These are phyloP conservation scores for Salinomyces thailandicus DNA, from an alignment of 2,329 filamentous ascomycete species.

Conservation along the genomic window DNA sequence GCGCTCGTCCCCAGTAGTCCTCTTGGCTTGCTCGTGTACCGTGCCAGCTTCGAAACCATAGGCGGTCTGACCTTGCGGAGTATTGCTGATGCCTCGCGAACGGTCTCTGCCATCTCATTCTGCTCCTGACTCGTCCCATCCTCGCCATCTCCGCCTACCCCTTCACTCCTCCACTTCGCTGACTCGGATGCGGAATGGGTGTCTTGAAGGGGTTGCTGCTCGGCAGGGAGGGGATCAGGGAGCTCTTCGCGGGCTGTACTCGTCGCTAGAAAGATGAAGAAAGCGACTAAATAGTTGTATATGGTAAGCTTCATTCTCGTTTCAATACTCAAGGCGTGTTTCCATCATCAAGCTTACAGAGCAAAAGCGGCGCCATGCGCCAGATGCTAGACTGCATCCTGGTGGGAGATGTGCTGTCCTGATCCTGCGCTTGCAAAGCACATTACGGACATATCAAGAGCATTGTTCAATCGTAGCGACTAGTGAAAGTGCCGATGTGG, in stretches of 20 bases:
- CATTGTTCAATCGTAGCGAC: too few species aligned
- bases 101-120: constrained; percentile 6
- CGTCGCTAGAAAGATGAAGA: constrained; percentile 13
- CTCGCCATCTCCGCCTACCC: constrained; percentile 3
- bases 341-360: constrained; percentile 11
- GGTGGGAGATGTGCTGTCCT: neutral
- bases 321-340: too few species aligned
- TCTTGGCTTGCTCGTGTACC: constrained; percentile 39
- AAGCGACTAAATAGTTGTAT: too few species aligned
- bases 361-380: constrained; percentile 15
- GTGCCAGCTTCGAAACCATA: constrained; percentile 30
- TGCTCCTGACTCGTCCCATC: constrained; percentile 1
- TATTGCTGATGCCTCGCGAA: constrained; percentile 29
- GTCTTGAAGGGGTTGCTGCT: constrained; percentile 8
- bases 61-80: constrained; percentile 34
- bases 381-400: constrained; percentile 12
- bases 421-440: too few species aligned
- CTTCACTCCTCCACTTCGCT: constrained; percentile 5
- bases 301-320: too few species aligned
- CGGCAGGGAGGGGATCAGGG: constrained; percentile 3
- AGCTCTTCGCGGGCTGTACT: constrained; percentile 7
- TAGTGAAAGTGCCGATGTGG: too few species aligned
- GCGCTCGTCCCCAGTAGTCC: constrained; percentile 47
- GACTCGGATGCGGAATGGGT: constrained; percentile 6
- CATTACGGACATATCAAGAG: too few species aligned